Base-by-base conservation (phyloP, 2,329 filamentous ascomycete species). In the Hypoxylon sp. region DNA sequence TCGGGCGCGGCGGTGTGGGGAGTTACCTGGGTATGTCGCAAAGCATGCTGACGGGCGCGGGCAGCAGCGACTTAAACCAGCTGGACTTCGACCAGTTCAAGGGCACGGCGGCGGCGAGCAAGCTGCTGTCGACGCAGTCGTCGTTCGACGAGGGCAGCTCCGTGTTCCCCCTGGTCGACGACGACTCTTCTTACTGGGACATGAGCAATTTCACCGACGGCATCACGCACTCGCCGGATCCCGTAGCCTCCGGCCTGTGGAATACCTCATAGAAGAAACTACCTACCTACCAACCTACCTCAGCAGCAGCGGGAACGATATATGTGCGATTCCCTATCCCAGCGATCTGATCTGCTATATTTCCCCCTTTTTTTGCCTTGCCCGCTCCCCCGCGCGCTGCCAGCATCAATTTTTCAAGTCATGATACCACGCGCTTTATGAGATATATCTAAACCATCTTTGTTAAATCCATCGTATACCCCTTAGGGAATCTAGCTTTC, bases 1-100 rank as follows among this genome's bases (percentile, higher is more conserved):
- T 85, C 67, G 38, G 14, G 17, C 80, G 84, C n/a, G n/a, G n/a
- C n/a, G n/a, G n/a, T n/a, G n/a, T n/a, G 62, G 79, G 82, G 71
- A 85, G 80, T 65, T 84, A 82, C 68, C 75, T 86, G 38, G 79
- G 80, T 25, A 76, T 87, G 32, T 79, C 85, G 32, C 83, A 85
- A 50, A 28, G 56, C 46, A 80, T 82, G 72, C 72, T 86, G 36
- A 79, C 83, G 53, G 77, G 79, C 5, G 32, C 56, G 17, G 56
- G 30, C 9, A 32, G 32, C 57, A 80, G 79, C 64, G 85, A 87
- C 60, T 73, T 88, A 51, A 81, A 80, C 52, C 80, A 79, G 70
- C 81, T 88, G 63, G 87, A 88, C 72, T 85, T 87, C 69, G 84
- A 87, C 65, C 85, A 85, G 63, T 87, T 89, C 74, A 78, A 78